Evolutionary conservation across 1,284 basidiomycete species (phyloP), one percentile per base, ranked within the genome.

Genomic region (Moesziomyces sp.): DNA sequence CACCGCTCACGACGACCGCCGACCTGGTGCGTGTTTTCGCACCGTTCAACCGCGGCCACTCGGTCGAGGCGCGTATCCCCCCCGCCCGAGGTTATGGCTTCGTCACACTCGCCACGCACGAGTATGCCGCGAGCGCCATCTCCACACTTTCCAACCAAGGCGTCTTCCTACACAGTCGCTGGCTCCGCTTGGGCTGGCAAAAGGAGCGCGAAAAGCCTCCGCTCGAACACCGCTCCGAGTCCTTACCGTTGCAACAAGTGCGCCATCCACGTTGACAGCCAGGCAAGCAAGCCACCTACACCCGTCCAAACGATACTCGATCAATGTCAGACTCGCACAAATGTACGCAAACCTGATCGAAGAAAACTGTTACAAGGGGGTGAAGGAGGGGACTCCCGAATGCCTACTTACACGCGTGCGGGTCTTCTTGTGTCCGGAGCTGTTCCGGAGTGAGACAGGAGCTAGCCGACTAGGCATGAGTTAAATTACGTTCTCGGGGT

Each of bases 171-270:
- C 96, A 98, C 79, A 95, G 95, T 52, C 87, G 96, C 46, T 93
- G 93, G 14, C 92, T 98, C 87, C 96, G 97, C 86, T 96, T 93
- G 85, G 94, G 93, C 76, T 99, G 96, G 96, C 96, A 96, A 69
- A 98, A 97, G 86, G 95, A 97, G 55, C 55, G 79, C 16, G 44
- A 46, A 11, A 45, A 46, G 23, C 42, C 44, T 6, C 43, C 49
- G 13, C 23, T 52, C 7, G 23, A 40, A 33, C 43, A 46, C 9
- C 50, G 63, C 0, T 52, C 63, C 5, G 63, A 59, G 28, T 59
- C 51, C 5, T 52, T 48, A 11, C 63, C 63, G 43, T 18, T 40
- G 16, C 38, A 40, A 16, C 38, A 16, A 40, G 38, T 16, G 6
- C 18, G 18, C 38, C 38, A 18, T 2, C 38, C 38, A 40, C 38